Evolutionary conservation across 208 protist species (phyloP), one percentile per base, ranked within the genome.

Genomic region (Leishmania turanica): DNA sequence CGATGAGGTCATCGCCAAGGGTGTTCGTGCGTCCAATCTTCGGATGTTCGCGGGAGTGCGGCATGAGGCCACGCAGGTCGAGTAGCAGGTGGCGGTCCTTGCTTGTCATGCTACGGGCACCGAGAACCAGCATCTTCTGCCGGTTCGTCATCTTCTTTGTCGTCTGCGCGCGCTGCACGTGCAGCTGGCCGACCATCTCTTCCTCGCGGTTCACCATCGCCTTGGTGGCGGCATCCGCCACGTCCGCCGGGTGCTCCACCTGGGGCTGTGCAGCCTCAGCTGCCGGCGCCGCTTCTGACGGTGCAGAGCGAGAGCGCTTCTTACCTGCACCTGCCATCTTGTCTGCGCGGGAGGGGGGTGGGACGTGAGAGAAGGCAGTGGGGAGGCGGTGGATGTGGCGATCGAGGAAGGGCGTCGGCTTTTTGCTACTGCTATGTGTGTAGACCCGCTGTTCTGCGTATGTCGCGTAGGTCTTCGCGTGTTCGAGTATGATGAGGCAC

Each of bases 51-150:
- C 98, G 97, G 31, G 90, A 90, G 89, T 99, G 98, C 45, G 99
- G 98, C 86, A 99, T 93, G 31, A 99, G 84, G 9, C 78, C 80
- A 24, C 92, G 90, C 45, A 99, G 84, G 82, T 99, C 98, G 1
- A 85, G 79, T 71, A 99, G 88, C 2, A 99, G 90, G 85, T 99
- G 98, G 60, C 98, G 92, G 74, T 99, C 90, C 75, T 96, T 94
- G 75, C 88, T 88, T n/a, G 84, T 90, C 74, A 99, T 98, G 71
- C 94, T 98, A 68, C 98, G 89, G 7, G 95, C 95, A 37, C 94
- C 92, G 3, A 99, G 81, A 72, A 99, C 89, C 3, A 99, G 84
- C 75, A 98, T 98, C 87, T 98, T 99, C 81, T 99, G 96, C 40
- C 98, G 97, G 82, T 98, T 99, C 40, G 92, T 96, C 92, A 95